Evolutionary conservation across 164 flowering plant species (phyloP).

Genomic region (Amborella trichopoda): DNA sequence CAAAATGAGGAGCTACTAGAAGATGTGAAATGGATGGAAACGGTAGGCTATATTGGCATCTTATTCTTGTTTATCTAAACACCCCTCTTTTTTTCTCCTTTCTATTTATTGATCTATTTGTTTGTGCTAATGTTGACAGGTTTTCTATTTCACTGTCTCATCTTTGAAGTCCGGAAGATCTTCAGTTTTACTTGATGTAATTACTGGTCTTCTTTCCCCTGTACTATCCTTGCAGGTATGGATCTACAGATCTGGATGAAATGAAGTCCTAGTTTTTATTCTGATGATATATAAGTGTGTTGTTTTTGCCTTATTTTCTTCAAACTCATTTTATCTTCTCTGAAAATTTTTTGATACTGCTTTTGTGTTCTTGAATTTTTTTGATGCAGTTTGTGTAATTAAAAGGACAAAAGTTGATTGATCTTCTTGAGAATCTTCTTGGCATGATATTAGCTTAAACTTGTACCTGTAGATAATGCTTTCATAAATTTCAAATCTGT

Average conservation of each 20-base stretch:
- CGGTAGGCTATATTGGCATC: constrained; percentile 32
- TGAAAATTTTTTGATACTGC: no score
- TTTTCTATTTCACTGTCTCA: constrained; percentile 82
- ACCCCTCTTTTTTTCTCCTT: background rate
- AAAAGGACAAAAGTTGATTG: no score
- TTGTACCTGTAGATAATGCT: no score
- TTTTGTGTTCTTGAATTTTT: no score
- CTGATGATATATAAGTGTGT: no score
- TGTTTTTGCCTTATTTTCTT: background rate
- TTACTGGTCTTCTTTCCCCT: constrained; percentile 76
- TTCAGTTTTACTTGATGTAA: constrained; percentile 51
- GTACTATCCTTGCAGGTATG: constrained; percentile 81
- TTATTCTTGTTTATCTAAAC: background rate
- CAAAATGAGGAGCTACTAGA: constrained; percentile 41
- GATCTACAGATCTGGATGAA: no score
- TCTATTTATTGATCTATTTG: constrained; percentile 2
- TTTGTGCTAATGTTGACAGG: constrained; percentile 31
- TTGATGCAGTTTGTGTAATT: no score
- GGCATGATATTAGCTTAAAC: no score
- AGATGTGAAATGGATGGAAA: constrained; percentile 94
- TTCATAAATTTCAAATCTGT: no score
- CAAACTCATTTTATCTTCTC: background rate
- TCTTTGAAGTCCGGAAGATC: constrained; percentile 92
- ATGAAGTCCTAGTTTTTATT: no score
- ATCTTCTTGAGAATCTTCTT: no score